Percentiles rank a stretch among this genome's conserved stretches.
phyloP scores from a whole-genome alignment of 371 early-diverging fungal genomes.

The Mucor plumbeus region DNA sequence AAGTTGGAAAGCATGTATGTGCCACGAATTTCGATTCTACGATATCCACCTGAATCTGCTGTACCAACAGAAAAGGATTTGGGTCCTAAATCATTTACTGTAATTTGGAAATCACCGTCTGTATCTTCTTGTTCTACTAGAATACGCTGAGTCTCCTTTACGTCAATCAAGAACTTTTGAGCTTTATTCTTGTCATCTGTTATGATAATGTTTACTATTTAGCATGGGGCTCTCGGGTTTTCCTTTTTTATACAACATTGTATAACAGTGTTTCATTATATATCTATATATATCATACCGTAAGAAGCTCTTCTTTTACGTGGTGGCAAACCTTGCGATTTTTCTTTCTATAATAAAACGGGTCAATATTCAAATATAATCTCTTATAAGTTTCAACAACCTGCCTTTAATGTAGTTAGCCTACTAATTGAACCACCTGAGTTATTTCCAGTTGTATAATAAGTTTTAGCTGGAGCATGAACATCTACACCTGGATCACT shows the following conservation, averaged over 20 bases:
- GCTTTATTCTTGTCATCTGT: constrained; percentile 72
- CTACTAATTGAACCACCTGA: constrained; percentile 20
- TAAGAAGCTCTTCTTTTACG: constrained; percentile 47
- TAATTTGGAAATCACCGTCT: constrained; percentile 91
- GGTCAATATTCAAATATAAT: neutral
- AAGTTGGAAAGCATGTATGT: constrained; percentile 92
- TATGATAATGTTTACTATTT: too few species aligned
- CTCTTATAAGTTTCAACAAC: neutral
- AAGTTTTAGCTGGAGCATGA: constrained; percentile 39
- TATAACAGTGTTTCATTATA: neutral
- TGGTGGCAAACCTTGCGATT: constrained; percentile 7
- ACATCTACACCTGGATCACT: constrained; percentile 10
- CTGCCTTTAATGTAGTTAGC: constrained; percentile 31
- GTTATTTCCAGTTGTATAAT: constrained; percentile 55
- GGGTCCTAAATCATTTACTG: constrained; percentile 89
- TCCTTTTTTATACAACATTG: neutral
- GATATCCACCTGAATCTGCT: constrained; percentile 81
- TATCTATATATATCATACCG: constrained; percentile 31
- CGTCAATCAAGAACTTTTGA: constrained; percentile 78
- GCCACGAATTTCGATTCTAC: constrained; percentile 84
- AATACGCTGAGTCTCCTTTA: constrained; percentile 72
- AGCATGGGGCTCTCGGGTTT: neutral
- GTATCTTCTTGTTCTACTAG: constrained; percentile 92
- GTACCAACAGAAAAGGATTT: constrained; percentile 85
- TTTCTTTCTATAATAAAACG: constrained; percentile 3